A percentile compares a stretch with the other conserved stretches of the same genome.
phyloP scores from a whole-genome alignment of 805 yeast genomes.

The Kodamaea hsintzibuensis region DNA sequence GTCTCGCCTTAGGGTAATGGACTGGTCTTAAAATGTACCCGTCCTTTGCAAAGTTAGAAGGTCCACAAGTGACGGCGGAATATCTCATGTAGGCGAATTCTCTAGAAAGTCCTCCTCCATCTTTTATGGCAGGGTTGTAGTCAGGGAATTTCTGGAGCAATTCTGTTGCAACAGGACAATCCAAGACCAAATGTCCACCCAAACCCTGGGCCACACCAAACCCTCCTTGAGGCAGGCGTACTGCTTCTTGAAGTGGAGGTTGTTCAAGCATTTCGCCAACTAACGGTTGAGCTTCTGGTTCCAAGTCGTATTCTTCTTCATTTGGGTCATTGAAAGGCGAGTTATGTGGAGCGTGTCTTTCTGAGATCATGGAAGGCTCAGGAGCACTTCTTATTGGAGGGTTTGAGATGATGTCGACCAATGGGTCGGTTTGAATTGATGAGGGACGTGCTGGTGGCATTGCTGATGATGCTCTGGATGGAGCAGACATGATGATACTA shows the following conservation, averaged over 20 bases:
- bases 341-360: background rate
- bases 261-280: constrained; percentile 21
- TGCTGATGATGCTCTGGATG: background rate
- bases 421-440: background rate
- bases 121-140: constrained; percentile 31
- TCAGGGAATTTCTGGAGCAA: constrained; percentile 50
- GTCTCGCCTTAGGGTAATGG: constrained; percentile 52
- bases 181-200: constrained; percentile 78
- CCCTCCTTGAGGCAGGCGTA: constrained; percentile 28
- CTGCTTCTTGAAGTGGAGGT: constrained; percentile 37
- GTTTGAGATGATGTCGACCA: background rate
- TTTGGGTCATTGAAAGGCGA: constrained; percentile 21
- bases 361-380: background rate
- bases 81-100: constrained; percentile 64
- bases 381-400: background rate
- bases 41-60: constrained; percentile 57
- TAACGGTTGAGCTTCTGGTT: constrained; percentile 1
- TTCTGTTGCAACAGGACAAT: constrained; percentile 82
- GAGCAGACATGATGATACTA: background rate
- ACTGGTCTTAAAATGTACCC: constrained; percentile 59
- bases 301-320: constrained; percentile 18
- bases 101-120: constrained; percentile 41
- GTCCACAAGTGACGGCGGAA: constrained; percentile 69
- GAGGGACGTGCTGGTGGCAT: constrained; percentile 13
- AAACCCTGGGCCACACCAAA: constrained; percentile 29